A percentile compares a stretch with the other conserved stretches of the same genome.
phyloP scores from a whole-genome alignment of 2,329 filamentous ascomycete genomes.

The Lecanicillium sp. region DNA sequence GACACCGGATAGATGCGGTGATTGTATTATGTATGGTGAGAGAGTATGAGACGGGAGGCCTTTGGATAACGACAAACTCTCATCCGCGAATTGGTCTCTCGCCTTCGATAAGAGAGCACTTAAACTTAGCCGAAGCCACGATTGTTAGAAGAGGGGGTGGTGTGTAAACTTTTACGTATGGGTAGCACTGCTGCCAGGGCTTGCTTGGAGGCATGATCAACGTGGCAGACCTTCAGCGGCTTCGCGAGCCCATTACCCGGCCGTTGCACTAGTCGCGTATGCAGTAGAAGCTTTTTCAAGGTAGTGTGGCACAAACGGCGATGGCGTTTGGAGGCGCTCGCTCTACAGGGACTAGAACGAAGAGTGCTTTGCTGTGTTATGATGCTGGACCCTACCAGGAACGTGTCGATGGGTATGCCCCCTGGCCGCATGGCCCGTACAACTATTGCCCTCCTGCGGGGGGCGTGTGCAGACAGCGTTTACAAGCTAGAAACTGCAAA shows the following conservation, averaged over 20 bases:
- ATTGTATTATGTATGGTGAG: too few relatives aligned
- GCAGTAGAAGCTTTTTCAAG: too few relatives aligned
- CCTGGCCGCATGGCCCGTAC: conserved; percentile 8
- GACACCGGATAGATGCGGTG: too few relatives aligned
- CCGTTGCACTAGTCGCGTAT: too few relatives aligned
- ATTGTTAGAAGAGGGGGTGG: conserved; percentile 16
- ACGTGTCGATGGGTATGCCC: conserved; percentile 11
- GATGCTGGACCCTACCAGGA: conserved; percentile 11
- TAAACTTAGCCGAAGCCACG: conserved; percentile 9
- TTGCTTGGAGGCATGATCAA: conserved; percentile 20
- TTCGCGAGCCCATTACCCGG: conserved; percentile 2
- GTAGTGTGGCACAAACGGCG: too few relatives aligned
- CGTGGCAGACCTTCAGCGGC: conserved; percentile 23
- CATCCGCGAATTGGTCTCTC: too few relatives aligned
- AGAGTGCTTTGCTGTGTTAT: too few relatives aligned
- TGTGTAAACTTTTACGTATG: conserved; percentile 12
- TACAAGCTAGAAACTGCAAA: conserved; percentile 10
- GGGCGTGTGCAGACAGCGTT: conserved; percentile 19
- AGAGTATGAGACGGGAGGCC: too few relatives aligned
- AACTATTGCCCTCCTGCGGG: conserved; percentile 8
- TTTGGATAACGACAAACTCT: too few relatives aligned
- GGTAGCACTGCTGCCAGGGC: background rate
- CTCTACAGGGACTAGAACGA: too few relatives aligned
- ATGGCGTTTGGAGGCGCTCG: too few relatives aligned
- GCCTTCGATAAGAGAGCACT: too few relatives aligned